A percentile compares a stretch with the other conserved stretches of the same genome.
Evolutionary conservation across 2,329 filamentous ascomycete species (phyloP).

Genomic region (Penicillium sp.): DNA sequence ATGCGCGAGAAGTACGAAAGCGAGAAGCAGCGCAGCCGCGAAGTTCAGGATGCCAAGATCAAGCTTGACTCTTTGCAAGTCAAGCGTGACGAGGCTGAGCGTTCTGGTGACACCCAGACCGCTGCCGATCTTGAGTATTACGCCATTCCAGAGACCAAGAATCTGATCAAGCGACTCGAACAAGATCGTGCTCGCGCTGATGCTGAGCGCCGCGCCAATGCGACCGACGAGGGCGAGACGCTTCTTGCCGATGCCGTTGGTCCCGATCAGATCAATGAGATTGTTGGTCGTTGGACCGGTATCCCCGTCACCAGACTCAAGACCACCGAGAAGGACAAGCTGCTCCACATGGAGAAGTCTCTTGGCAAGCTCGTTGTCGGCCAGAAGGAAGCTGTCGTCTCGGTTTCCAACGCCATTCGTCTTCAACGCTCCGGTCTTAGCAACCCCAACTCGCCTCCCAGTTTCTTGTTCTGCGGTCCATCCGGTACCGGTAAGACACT

Average conservation of each 20-base stretch:
- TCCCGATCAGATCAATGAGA: constrained; percentile 98
- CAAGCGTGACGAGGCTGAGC: constrained; percentile 90
- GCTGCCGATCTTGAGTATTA: constrained; percentile 97
- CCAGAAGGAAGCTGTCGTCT: constrained; percentile 88
- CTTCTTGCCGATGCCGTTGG: constrained; percentile 93
- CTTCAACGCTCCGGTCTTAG: constrained; percentile 90
- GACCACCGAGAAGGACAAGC: constrained; percentile 96
- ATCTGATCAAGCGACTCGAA: constrained; percentile 78
- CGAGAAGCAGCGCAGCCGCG: constrained; percentile 86
- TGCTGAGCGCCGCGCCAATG: constrained; percentile 58
- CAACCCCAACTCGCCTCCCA: constrained; percentile 96
- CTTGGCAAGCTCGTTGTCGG: constrained; percentile 85
- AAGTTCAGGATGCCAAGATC: constrained; percentile 91
- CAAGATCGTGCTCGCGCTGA: constrained; percentile 77
- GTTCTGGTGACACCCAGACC: constrained; percentile 77
- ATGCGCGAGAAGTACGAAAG: constrained; percentile 93
- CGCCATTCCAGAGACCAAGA: constrained; percentile 88
- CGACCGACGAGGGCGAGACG: constrained; percentile 64
- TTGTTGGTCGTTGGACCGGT: constrained; percentile 95
- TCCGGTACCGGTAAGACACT: constrained; percentile 98
- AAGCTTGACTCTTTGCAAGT: constrained; percentile 90
- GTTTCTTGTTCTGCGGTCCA: constrained; percentile 97
- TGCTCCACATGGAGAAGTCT: constrained; percentile 93
- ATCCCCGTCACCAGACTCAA: constrained; percentile 93
- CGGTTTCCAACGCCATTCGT: constrained; percentile 93